Percentiles rank a stretch among this genome's conserved stretches.
Conservation (phyloP, 352 stramenopile species). For the Globisporangium heterothallicum region DNA sequence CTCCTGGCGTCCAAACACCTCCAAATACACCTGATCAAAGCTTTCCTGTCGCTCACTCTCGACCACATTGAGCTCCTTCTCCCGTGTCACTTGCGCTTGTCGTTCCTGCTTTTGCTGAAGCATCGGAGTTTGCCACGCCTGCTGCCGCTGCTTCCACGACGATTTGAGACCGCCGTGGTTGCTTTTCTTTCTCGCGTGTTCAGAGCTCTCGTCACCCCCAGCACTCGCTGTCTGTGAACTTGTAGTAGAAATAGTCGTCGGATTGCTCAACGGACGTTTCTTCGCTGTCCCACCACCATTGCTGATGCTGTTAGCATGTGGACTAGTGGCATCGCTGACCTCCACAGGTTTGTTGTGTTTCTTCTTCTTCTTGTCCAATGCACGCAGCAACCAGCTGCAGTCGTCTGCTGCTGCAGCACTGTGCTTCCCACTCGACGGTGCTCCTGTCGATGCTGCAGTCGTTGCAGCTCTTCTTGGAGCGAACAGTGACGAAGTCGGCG, state of each 20-base stretch:
- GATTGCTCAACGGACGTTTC: slow-evolving; percentile 9
- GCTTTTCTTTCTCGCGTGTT: slow-evolving; percentile 4
- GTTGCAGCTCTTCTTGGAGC: neutral
- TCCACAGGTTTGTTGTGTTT: slow-evolving; percentile 1
- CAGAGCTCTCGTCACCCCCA: neutral
- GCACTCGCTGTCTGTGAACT: neutral
- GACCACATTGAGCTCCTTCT: neutral
- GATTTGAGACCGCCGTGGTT: neutral
- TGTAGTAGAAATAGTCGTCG: neutral
- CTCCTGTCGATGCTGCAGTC: neutral
- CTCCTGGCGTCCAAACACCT: slow-evolving; percentile 33
- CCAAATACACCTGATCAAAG: slow-evolving; percentile 52
- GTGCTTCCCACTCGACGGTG: neutral
- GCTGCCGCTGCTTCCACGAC: slow-evolving; percentile 21
- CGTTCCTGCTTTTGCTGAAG: neutral
- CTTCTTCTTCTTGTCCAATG: slow-evolving; percentile 30
- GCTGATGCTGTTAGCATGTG: neutral
- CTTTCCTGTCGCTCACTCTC: slow-evolving; percentile 23
- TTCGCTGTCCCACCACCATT: neutral
- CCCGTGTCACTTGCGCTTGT: neutral
- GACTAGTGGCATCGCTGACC: neutral
- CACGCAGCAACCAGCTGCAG: slow-evolving; percentile 33
- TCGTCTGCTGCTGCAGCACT: slow-evolving; percentile 7
- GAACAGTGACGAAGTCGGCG: slow-evolving; percentile 1
- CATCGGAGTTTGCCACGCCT: slow-evolving; percentile 14